Conservation (phyloP, 2,329 filamentous ascomycete species). For the Aspergillus viridinutans region DNA sequence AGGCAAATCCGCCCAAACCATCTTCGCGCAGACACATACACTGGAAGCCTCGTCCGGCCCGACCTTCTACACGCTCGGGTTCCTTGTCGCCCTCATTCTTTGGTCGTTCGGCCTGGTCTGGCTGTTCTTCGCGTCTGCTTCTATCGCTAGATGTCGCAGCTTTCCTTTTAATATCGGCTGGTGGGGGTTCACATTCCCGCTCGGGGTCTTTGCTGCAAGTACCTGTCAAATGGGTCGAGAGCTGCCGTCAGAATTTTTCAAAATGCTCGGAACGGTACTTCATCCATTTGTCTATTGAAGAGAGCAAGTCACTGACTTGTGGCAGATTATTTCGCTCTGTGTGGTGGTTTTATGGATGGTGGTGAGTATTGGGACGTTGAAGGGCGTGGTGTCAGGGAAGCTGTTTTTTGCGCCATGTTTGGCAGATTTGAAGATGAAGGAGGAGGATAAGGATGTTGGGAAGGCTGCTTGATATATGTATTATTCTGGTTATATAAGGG, state of each 20-base stretch:
- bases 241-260: slow-evolving; percentile 54
- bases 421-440: slow-evolving; percentile 27
- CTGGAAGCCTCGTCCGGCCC: slow-evolving; percentile 28
- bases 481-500: neutral
- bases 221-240: slow-evolving; percentile 45
- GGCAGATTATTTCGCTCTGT: slow-evolving; percentile 45
- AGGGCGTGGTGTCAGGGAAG: slow-evolving; percentile 45
- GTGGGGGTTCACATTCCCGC: slow-evolving; percentile 59
- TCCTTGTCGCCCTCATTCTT: slow-evolving; percentile 34
- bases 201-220: slow-evolving; percentile 53
- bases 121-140: slow-evolving; percentile 38
- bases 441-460: slow-evolving; percentile 12
- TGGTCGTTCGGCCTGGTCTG: slow-evolving; percentile 40
- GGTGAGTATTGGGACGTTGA: slow-evolving; percentile 48
- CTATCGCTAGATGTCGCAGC: slow-evolving; percentile 28
- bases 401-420: slow-evolving; percentile 55
- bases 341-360: slow-evolving; percentile 56
- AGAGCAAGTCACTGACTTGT: neutral
- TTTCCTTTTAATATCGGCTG: slow-evolving; percentile 62
- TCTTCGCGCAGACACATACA: slow-evolving; percentile 32
- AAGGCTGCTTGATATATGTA: slow-evolving; percentile 16
- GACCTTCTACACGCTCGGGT: slow-evolving; percentile 33
- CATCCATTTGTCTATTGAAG: neutral
- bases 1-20: slow-evolving; percentile 44
- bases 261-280: slow-evolving; percentile 50